Evolutionary conservation across 176 grass and related monocot species (phyloP).

Genomic region (Bromus sterilis): DNA sequence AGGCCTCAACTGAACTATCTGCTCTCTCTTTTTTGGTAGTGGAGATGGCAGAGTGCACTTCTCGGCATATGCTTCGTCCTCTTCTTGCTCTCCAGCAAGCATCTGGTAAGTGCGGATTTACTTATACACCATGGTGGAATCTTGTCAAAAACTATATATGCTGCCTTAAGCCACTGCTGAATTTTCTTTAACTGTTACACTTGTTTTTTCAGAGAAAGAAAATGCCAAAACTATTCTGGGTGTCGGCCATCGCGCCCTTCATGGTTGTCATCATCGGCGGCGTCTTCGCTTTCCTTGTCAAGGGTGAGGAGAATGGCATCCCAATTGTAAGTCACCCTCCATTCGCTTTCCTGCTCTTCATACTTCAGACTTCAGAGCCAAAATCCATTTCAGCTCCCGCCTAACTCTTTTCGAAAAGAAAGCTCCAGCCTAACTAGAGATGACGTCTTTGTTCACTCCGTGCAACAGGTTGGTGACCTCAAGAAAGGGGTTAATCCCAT

Average conservation of each 20-base stretch:
- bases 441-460: background rate
- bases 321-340: slow-evolving; percentile 49
- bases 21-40: slow-evolving; percentile 44
- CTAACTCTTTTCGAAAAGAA: no score
- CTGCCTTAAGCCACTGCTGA: background rate
- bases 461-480: slow-evolving; percentile 71
- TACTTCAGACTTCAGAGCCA: background rate
- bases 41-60: slow-evolving; percentile 82
- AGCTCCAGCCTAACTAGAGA: background rate
- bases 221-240: slow-evolving; percentile 73
- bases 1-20: slow-evolving; percentile 8
- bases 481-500: slow-evolving; percentile 89
- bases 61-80: slow-evolving; percentile 74
- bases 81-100: slow-evolving; percentile 50
- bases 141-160: background rate
- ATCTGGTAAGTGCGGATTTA: slow-evolving; percentile 57
- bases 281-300: slow-evolving; percentile 68
- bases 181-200: background rate
- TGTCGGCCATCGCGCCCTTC: slow-evolving; percentile 79
- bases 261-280: slow-evolving; percentile 72
- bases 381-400: background rate
- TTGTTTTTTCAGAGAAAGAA: slow-evolving; percentile 56
- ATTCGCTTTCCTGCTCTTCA: background rate
- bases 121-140: background rate
- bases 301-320: slow-evolving; percentile 81